Base-by-base conservation (phyloP, 1,139 yeast species). In the Lizanozyma gosingica region DNA sequence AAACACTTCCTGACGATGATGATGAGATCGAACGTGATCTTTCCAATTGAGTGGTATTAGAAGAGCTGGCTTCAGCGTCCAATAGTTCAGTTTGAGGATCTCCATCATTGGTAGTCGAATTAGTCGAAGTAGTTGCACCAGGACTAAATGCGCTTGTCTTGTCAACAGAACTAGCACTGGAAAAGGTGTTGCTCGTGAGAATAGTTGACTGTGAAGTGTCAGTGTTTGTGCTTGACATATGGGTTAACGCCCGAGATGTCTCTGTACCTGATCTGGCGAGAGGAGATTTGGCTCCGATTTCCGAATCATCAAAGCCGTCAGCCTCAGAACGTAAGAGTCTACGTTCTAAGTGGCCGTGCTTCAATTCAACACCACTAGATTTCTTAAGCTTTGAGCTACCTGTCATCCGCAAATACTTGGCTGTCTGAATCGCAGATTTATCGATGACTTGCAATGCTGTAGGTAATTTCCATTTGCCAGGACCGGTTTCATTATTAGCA, bases 291-390 rank as follows among this genome's bases (percentile, higher is more conserved):
- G 29, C 29, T 6, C 29, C 29, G 11, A 22, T 22, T 22, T 22
- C 29, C 29, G 29, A 22, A 17, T n/a, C 29, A 44, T 78, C 84
- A 34, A 70, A 76, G 43, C 83, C 88, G 46, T 81, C 92, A 27
- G 83, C 80, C 57, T 84, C 94, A 14, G 83, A 78, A 1, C 92
- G 92, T 44, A 84, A 64, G 56, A 83, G 67, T 42, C 88, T 71
- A n/a, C 85, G 86, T 41, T 78, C 76, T 48, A 83, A 67, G 53
- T 78, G 86, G 3, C 90, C 85, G 55, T 83, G 92, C 47, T 82
- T 78, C 52, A 83, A 71, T 46, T 81, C 88, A 45, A 79, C 76
- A 3, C 78, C 78, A 39, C 74, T 67, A 56, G 27, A 62, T 38
- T 62, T 52, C 33, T 49, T 48, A 35, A 55, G 59, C 4, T 53